A percentile compares a stretch with the other conserved stretches of the same genome.
These are phyloP conservation scores for Backusella mclennaniae DNA, from an alignment of 192 early-diverging fungal species.

Conservation along the genomic window DNA sequence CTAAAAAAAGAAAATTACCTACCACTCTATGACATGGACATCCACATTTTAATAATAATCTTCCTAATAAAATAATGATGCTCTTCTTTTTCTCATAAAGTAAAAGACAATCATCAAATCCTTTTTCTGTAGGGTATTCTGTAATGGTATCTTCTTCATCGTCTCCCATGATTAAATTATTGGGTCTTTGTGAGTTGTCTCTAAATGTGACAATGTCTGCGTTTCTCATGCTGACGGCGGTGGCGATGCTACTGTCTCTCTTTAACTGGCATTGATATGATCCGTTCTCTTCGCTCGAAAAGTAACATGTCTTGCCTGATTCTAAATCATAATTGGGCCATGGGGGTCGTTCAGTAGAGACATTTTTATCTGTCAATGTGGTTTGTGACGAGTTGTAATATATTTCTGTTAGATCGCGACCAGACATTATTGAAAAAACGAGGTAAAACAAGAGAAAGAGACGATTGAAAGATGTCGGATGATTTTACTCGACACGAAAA, in stretches of 20 bases:
- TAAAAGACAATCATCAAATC: background rate
- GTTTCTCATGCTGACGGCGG: conserved; percentile 5
- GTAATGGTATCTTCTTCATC: conserved; percentile 7
- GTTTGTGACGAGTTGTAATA: background rate
- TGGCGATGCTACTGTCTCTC: conserved; percentile 12
- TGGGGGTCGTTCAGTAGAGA: background rate
- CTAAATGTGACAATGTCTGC: conserved; percentile 1
- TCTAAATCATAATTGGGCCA: background rate
- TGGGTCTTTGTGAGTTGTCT: conserved; percentile 3
- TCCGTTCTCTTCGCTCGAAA: background rate
- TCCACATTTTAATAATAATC: conserved; percentile 43
- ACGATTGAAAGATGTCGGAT: background rate
- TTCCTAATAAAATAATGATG: conserved; percentile 41
- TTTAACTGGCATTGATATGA: background rate
- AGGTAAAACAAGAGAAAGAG: background rate
- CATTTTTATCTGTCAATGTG: background rate
- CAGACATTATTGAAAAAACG: background rate
- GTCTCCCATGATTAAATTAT: background rate
- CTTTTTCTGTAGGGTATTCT: background rate
- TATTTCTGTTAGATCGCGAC: conserved; percentile 2
- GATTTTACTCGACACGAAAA: background rate
- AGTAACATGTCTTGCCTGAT: background rate
- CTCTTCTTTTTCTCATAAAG: conserved; percentile 37
- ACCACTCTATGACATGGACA: conserved; percentile 49
- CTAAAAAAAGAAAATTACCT: no score